Percentiles rank a stretch among this genome's conserved stretches.
Evolutionary conservation across 805 yeast genomes (phyloP).

Genomic region (Yamadazyma akitaensis): DNA sequence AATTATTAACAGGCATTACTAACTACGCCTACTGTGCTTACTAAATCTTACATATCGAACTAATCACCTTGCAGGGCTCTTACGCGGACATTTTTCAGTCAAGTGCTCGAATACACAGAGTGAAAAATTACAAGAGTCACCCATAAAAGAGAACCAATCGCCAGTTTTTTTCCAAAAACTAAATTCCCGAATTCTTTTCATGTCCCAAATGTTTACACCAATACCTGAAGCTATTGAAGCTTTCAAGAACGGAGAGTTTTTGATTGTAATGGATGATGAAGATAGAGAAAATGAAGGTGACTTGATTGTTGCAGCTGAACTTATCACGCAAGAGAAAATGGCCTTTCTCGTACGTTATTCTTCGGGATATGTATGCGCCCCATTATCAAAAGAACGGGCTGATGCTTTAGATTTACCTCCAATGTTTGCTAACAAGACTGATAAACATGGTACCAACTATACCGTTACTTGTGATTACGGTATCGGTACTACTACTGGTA

Average conservation of each 20-base stretch:
- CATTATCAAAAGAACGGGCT: constrained; percentile 73
- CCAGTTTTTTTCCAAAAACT: neutral
- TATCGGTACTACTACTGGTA: constrained; percentile 94
- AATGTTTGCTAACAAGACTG: constrained; percentile 62
- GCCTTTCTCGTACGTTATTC: constrained; percentile 87
- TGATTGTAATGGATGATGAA: constrained; percentile 97
- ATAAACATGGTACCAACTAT: constrained; percentile 95
- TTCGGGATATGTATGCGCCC: constrained; percentile 92
- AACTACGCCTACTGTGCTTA: neutral
- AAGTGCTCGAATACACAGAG: neutral
- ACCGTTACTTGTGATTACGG: constrained; percentile 86
- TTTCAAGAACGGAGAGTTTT: constrained; percentile 71
- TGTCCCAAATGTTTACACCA: constrained; percentile 21
- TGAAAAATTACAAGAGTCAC: neutral
- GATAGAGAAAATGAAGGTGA: constrained; percentile 97
- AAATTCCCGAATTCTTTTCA: neutral
- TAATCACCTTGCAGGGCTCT: neutral
- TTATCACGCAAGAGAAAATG: constrained; percentile 78
- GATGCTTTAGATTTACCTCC: constrained; percentile 76
- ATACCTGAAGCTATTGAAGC: constrained; percentile 74
- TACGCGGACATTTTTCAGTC: neutral
- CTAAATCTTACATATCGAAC: neutral
- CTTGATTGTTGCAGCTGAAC: constrained; percentile 86
- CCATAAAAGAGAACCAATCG: neutral
- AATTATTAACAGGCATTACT: neutral